A percentile compares a stretch with the other conserved stretches of the same genome.
These are phyloP conservation scores for Tetracentron sinense DNA, from an alignment of 164 flowering plant species.

Conservation along the genomic window DNA sequence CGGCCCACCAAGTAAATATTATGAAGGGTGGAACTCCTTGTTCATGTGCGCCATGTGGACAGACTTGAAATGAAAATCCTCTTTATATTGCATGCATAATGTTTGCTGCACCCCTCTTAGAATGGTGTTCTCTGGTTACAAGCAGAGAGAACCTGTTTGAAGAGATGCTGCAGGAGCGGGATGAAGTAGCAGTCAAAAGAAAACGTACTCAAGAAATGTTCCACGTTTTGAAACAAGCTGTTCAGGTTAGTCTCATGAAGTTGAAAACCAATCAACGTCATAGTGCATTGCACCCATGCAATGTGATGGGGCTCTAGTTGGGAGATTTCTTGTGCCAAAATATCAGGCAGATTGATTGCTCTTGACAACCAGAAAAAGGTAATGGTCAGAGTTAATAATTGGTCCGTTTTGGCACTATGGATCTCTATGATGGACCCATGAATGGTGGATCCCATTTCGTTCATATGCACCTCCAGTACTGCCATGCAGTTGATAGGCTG, in stretches of 20 bases:
- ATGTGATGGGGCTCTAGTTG: too few relatives aligned
- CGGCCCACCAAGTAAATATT: not conserved
- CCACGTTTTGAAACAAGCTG: slow-evolving; percentile 29
- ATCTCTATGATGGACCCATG: not conserved
- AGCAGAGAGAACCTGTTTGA: slow-evolving; percentile 36
- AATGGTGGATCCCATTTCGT: not conserved
- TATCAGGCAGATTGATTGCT: too few relatives aligned
- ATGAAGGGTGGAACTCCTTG: not conserved
- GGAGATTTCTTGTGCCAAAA: too few relatives aligned
- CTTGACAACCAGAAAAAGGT: too few relatives aligned
- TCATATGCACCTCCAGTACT: not conserved
- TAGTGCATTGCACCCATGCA: too few relatives aligned
- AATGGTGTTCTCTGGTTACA: not conserved
- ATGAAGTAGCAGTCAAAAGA: slow-evolving; percentile 27
- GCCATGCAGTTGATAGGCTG: not conserved
- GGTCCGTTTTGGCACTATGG: too few relatives aligned
- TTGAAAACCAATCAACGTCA: too few relatives aligned
- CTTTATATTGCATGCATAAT: not conserved
- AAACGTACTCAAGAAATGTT: slow-evolving; percentile 22
- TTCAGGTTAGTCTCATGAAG: slow-evolving; percentile 35
- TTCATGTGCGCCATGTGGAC: not conserved
- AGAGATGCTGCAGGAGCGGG: slow-evolving; percentile 37
- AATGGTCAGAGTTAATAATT: too few relatives aligned
- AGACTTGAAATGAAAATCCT: not conserved
- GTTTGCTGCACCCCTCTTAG: not conserved